Evolutionary conservation across 768 basidiomycete species (phyloP), one percentile per base, ranked within the genome.

Genomic region (Leccinum rimulosum): DNA sequence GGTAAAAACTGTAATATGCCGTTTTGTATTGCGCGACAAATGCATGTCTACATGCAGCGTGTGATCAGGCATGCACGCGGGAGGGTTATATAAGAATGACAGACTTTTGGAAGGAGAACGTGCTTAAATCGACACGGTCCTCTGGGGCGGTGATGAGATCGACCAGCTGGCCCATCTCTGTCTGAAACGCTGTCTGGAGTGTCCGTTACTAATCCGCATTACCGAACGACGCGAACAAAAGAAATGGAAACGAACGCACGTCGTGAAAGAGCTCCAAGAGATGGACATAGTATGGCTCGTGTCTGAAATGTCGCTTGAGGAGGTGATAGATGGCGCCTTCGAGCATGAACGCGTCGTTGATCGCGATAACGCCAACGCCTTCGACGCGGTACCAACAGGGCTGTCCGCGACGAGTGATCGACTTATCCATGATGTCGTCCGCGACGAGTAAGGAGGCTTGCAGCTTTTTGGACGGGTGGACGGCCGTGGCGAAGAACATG

Each of bases 301-400:
- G 65, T 40, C 89, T 82, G 84, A 97, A 96, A 75, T 98, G 84
- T 58, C 81, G 83, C 76, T 91, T 95, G 69, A 98, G 79, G 49
- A 99, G 81, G 68, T 82, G 83, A 79, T 95, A 99, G 73, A 99
- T 97, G 25, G 95, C 89, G 8, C 84, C 87, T 73, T 95, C 93
- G 73, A 98, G 87, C 90, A 98, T 92, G 82, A 97, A 94, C 2
- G 92, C 79, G 70, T 98, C 96, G 79, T 98, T 98, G 78, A 98
- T 89, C 6, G 96, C 95, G 63, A 97, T 85, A 75, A 86, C 86
- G 49, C 87, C 87, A 61, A 73, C 68, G 17, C 77, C 77, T 58
- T 80, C 78, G 48, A 84, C 73, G 49, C 78, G 83, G 78, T 96
- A 98, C 92, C 93, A 99, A 77, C 96, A 99, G 2, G 95, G 90